These are phyloP conservation scores for Trichoderma reesei DNA, from an alignment of 495 filamentous ascomycete genomes.

Conservation along the genomic window DNA sequence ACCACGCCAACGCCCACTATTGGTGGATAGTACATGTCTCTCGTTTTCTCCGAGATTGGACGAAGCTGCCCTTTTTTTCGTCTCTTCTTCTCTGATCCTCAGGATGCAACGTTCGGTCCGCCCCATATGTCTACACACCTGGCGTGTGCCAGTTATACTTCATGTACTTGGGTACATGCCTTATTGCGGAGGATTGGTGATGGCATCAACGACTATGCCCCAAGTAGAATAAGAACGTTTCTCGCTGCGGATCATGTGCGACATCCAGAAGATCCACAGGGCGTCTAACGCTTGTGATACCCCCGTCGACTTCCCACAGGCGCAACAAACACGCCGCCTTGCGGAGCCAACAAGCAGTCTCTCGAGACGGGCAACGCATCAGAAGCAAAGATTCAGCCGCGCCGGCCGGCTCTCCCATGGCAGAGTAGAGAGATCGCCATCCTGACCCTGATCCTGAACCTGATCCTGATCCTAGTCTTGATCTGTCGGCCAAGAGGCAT, in stretches of 20 bases:
- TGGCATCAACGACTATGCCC: neutral
- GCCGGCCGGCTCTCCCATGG: neutral
- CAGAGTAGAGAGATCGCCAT: neutral
- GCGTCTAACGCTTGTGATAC: constrained; percentile 8
- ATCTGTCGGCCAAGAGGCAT: too few species aligned
- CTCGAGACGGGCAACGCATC: neutral
- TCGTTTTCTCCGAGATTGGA: too few species aligned
- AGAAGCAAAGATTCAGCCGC: neutral
- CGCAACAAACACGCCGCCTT: constrained; percentile 1
- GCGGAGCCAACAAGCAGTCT: neutral
- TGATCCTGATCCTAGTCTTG: neutral
- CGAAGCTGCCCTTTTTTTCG: too few species aligned
- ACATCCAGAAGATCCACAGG: constrained; percentile 2
- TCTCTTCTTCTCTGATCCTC: too few species aligned
- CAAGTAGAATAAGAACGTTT: constrained; percentile 1
- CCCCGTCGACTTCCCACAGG: constrained; percentile 1
- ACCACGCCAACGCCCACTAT: too few species aligned
- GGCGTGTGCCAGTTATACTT: too few species aligned
- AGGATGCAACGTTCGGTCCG: too few species aligned
- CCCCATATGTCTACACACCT: too few species aligned
- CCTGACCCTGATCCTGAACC: neutral
- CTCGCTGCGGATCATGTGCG: constrained; percentile 1
- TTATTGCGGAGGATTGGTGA: neutral
- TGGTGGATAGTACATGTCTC: too few species aligned
- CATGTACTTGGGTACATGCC: too few species aligned